A percentile compares a stretch with the other conserved stretches of the same genome.
phyloP scores from a whole-genome alignment of 2,329 filamentous ascomycete species.

The Pseudogymnoascus sp. region DNA sequence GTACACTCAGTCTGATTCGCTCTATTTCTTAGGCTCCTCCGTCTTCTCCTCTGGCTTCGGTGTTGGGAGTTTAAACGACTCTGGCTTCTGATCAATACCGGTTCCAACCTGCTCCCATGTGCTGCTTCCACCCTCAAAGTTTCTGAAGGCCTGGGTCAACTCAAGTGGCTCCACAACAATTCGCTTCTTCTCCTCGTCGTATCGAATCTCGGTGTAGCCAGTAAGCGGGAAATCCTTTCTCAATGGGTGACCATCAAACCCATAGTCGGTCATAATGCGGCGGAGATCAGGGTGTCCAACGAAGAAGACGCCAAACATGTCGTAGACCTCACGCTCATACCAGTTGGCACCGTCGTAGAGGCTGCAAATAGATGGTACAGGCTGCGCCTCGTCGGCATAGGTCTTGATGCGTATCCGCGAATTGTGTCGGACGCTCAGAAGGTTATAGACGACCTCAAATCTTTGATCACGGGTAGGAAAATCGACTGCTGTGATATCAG shows the following conservation, averaged over 20 bases:
- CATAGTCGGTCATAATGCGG: constrained; percentile 98
- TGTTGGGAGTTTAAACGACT: constrained; percentile 86
- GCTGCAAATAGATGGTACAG: constrained; percentile 77
- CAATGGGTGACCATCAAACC: constrained; percentile 94
- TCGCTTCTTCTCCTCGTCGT: constrained; percentile 99
- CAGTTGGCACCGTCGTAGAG: constrained; percentile 95
- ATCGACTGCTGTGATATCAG: constrained; percentile 88
- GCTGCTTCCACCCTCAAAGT: constrained; percentile 84
- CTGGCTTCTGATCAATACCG: constrained; percentile 71
- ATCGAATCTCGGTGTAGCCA: constrained; percentile 95
- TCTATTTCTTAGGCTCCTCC: constrained; percentile 85
- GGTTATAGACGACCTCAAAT: constrained; percentile 97
- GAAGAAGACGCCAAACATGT: constrained; percentile 97
- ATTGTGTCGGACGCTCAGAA: constrained; percentile 93
- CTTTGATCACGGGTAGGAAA: constrained; percentile 92
- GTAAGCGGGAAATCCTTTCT: constrained; percentile 97
- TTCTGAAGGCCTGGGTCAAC: constrained; percentile 95
- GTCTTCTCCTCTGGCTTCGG: constrained; percentile 90
- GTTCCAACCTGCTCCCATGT: constrained; percentile 62
- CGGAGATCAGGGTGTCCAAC: constrained; percentile 87
- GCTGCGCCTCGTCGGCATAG: constrained; percentile 91
- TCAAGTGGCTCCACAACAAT: constrained; percentile 97
- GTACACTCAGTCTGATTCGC: neutral
- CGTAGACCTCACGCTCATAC: constrained; percentile 98
- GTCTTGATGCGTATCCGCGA: constrained; percentile 96